Conservation (phyloP, 306 rosid species). For the Acacia crassicarpa region DNA sequence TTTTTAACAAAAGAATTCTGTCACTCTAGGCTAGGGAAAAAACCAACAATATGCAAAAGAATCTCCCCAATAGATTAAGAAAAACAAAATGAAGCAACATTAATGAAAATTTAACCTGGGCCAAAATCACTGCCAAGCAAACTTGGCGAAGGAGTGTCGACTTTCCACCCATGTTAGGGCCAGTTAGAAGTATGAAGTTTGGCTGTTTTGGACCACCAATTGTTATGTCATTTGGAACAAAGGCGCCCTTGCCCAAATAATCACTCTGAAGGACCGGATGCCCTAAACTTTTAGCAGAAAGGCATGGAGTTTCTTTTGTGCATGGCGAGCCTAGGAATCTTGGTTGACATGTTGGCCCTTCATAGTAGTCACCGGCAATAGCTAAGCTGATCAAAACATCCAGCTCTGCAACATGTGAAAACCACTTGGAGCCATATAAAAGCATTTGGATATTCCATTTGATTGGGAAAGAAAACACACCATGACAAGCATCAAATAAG, state of each 20-base stretch:
- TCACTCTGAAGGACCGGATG: constrained; percentile 91
- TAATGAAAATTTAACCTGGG: constrained; percentile 66
- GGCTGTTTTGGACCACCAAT: constrained; percentile 79
- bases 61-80: not conserved
- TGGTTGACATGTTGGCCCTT: constrained; percentile 82
- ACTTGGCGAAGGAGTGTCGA: constrained; percentile 98
- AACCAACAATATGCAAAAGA: not conserved
- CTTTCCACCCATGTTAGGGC: constrained; percentile 99
- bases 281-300: constrained; percentile 76
- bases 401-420: constrained; percentile 66
- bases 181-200: constrained; percentile 82
- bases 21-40: not conserved
- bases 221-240: constrained; percentile 75
- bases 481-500: constrained; percentile 14
- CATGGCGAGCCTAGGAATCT: constrained; percentile 47
- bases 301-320: constrained; percentile 54
- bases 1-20: not conserved
- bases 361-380: constrained; percentile 78
- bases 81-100: constrained; percentile 24
- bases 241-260: constrained; percentile 77
- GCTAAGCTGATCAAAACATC: constrained; percentile 93
- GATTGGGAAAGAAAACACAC: not conserved
- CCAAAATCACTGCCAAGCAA: constrained; percentile 87
- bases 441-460: constrained; percentile 12
- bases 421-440: constrained; percentile 38